Conservation (phyloP, 768 basidiomycete species). For the Calocybe indica region DNA sequence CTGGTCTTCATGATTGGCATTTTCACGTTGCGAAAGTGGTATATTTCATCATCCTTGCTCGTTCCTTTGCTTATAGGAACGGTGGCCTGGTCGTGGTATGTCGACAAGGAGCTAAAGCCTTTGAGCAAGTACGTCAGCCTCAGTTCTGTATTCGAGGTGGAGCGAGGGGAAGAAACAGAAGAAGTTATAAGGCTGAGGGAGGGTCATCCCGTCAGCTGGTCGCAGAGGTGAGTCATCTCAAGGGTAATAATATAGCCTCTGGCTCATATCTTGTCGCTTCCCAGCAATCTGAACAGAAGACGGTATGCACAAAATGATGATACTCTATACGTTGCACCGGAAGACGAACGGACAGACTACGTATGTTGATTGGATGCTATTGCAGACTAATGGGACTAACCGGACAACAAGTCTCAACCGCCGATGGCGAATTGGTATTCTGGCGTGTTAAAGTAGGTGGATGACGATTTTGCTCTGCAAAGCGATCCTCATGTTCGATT, state of each 20-base stretch:
- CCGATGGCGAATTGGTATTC: slow-evolving; percentile 95
- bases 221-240: slow-evolving; percentile 61
- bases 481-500: background rate
- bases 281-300: slow-evolving; percentile 75
- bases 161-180: slow-evolving; percentile 81
- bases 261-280: background rate
- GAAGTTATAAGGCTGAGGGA: slow-evolving; percentile 69
- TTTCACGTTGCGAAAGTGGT: slow-evolving; percentile 59
- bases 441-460: slow-evolving; percentile 82
- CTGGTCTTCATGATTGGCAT: slow-evolving; percentile 96
- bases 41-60: slow-evolving; percentile 48
- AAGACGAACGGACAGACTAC: slow-evolving; percentile 89
- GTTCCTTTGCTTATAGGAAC: slow-evolving; percentile 75
- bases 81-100: slow-evolving; percentile 75
- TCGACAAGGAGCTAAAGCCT: slow-evolving; percentile 59
- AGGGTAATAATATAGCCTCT: background rate
- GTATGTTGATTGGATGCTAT: slow-evolving; percentile 29
- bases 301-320: slow-evolving; percentile 94
- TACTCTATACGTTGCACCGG: slow-evolving; percentile 90
- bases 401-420: slow-evolving; percentile 69
- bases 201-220: slow-evolving; percentile 85
- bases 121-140: slow-evolving; percentile 81
- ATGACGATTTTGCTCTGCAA: background rate
- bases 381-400: slow-evolving; percentile 2
- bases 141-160: slow-evolving; percentile 83